Evolutionary conservation across 208 protist genomes (phyloP), one percentile per base, ranked within the genome.

Genomic region (Naegleria gruberi): DNA sequence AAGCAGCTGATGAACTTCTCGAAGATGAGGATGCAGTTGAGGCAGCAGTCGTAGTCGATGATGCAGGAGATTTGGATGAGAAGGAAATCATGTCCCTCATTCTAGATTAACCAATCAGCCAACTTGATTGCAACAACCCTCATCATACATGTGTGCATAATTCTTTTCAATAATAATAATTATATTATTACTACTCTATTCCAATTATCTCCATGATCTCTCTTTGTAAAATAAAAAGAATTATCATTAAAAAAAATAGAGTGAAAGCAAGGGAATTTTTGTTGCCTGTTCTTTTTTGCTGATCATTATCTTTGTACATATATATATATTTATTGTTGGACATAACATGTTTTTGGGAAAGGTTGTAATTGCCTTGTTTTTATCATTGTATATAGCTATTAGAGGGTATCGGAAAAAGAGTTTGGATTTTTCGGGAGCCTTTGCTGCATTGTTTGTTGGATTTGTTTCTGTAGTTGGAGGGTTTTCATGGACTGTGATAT

Each of bases 371-470:
- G 51, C 19, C 15, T 10, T 65, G 6, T 30, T 65, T 65, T 8
- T 77, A 37, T 77, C 65, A 37, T 37, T 77, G 26, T 30, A 30
- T 77, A 77, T 77, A 37, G 65, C 65, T 37, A 15, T 37, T 5
- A 77, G 65, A 37, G 65, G 65, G 1, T 77, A 37, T 37, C 65
- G 65, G 8, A 77, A 77, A 26, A 77, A 37, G 30, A 37, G 26
- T 8, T 77, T 77, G 8, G 30, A 77, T 77, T 86, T 47, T 47
- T 47, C 82, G 2, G 84, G 84, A 43, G 43, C 84, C 4, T 7
- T 88, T 17, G 10, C n/a, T 65, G 84, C 84, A 43, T 26, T 88
- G 7, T 1, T 88, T 42, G 84, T 88, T 65, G 84, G 84, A 40
- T 65, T 26, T n/a, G 30, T 88, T 43, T 51, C 84, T 30, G 6